Evolutionary conservation across 495 filamentous ascomycete species (phyloP).

Genomic region (Aspergillus carlsbadensis): DNA sequence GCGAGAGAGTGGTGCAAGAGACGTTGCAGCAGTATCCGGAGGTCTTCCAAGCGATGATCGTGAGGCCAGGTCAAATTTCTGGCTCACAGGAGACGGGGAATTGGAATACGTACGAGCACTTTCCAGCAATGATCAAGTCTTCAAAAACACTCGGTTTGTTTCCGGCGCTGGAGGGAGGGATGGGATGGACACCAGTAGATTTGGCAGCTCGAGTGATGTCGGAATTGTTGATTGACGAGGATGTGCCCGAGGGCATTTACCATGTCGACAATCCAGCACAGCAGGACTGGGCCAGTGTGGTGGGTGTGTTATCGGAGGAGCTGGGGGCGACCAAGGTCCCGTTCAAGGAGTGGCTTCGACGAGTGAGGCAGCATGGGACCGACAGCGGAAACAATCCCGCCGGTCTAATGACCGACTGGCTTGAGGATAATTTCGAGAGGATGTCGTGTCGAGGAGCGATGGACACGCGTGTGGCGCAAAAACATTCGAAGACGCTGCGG

Average conservation of each 20-base stretch:
- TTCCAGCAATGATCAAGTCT: constrained; percentile 51
- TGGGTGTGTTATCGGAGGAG: constrained; percentile 37
- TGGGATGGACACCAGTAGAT: constrained; percentile 53
- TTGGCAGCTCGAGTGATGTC: constrained; percentile 37
- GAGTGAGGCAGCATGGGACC: constrained; percentile 28
- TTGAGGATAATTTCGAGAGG: constrained; percentile 48
- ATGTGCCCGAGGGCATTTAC: constrained; percentile 40
- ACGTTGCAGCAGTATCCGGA: constrained; percentile 45
- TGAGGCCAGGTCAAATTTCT: constrained; percentile 50
- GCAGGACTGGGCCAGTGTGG: constrained; percentile 48
- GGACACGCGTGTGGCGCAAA: constrained; percentile 2
- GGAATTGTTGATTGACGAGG: constrained; percentile 34
- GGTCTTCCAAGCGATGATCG: constrained; percentile 42
- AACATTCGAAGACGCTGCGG: constrained; percentile 1
- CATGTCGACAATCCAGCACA: constrained; percentile 56
- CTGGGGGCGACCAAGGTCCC: constrained; percentile 41
- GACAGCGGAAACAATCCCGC: constrained; percentile 48
- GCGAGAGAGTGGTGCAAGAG: constrained; percentile 50
- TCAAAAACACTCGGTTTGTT: constrained; percentile 44
- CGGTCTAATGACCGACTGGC: constrained; percentile 41
- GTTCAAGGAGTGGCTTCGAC: constrained; percentile 46
- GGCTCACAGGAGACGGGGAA: constrained; percentile 48
- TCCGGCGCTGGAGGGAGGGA: constrained; percentile 40
- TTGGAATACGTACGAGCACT: constrained; percentile 53
- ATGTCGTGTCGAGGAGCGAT: constrained; percentile 53